Percentiles rank a stretch among this genome's conserved stretches.
phyloP scores from a whole-genome alignment of 441 rosid species.

The Pelargonium fulgidum region DNA sequence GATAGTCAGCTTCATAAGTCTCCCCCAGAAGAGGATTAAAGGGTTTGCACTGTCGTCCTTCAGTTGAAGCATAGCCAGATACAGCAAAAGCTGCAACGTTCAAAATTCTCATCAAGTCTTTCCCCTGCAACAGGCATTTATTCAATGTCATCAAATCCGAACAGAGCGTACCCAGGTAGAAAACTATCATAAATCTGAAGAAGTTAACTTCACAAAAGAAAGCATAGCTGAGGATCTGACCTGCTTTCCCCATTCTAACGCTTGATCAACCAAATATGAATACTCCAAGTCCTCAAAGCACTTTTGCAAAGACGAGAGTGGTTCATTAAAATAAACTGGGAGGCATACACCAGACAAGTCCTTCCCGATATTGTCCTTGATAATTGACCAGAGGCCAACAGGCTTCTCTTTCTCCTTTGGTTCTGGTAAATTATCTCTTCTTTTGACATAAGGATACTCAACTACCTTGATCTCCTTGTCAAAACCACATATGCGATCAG shows the following conservation, averaged over 20 bases:
- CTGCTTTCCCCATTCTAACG: conserved; percentile 45
- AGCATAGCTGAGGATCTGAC: conserved; percentile 21
- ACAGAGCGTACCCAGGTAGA: no score
- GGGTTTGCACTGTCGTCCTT: conserved; percentile 83
- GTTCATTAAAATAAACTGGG: conserved; percentile 43
- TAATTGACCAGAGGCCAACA: conserved; percentile 53
- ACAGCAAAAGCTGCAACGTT: conserved; percentile 91
- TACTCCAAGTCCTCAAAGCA: conserved; percentile 52
- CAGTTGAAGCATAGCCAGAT: conserved; percentile 85
- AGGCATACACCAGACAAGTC: conserved; percentile 29
- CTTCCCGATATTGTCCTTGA: conserved; percentile 53
- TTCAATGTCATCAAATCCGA: no score
- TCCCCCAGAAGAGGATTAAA: conserved; percentile 86
- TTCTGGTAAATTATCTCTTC: conserved; percentile 45
- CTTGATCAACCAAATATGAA: conserved; percentile 47
- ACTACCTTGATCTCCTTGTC: conserved; percentile 32
- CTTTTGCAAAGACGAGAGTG: conserved; percentile 45
- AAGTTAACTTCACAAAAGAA: conserved; percentile 8
- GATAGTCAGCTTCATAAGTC: conserved; percentile 84
- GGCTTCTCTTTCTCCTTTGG: conserved; percentile 47
- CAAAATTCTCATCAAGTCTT: conserved; percentile 68
- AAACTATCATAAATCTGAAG: not conserved
- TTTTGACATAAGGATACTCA: conserved; percentile 44
- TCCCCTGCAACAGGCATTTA: conserved; percentile 41
- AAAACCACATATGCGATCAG: conserved; percentile 4